Base-by-base conservation (phyloP, 1,284 basidiomycete species). In the Agroathelia rolfsii region DNA sequence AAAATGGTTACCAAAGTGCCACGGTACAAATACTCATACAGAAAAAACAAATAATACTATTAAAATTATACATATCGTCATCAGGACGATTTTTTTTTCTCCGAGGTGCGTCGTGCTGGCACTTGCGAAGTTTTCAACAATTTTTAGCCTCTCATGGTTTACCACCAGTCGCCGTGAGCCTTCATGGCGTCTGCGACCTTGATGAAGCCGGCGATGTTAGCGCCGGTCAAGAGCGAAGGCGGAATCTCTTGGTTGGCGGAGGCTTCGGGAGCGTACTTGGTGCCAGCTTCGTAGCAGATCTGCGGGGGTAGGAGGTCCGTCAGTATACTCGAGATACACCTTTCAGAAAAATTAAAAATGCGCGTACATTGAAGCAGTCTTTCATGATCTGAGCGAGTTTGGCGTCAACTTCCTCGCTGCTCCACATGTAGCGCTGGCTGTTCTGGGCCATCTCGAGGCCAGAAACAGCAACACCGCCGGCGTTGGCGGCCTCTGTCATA, bases 361-460 rank as follows among this genome's bases (percentile, higher is more conserved):
- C 37, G 51, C 58, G 36, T 12, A 57, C 57, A 25, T 64, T 49
- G 60, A 69, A 83, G 58, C 72, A 76, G 41, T 75, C 71, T 34
- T 67, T 59, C 83, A 87, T 87, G 58, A 86, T 86, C 41, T 64
- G 62, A 61, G 79, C 77, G 42, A 87, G 63, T 62, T 77, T 80
- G 12, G 53, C 54, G 54, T 87, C 82, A 34, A 87, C 81, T 50
- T 79, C 73, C 42, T 66, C 59, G 38, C 64, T 59, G n/a, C 72
- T 58, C 79, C 79, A 83, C 32, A 66, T 61, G 27, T 78, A 62
- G 27, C 79, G 64, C 45, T 75, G 70, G 47, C 75, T 77, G 66
- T 83, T 82, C 60, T 86, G 82, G 7, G 78, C 76, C 82, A 86
- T 85, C 63, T 86, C 83, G 42, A 87, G 71, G 37, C 76, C 77